Base-by-base conservation (phyloP, 179 eudicot species). In the Beta corolliflora region DNA sequence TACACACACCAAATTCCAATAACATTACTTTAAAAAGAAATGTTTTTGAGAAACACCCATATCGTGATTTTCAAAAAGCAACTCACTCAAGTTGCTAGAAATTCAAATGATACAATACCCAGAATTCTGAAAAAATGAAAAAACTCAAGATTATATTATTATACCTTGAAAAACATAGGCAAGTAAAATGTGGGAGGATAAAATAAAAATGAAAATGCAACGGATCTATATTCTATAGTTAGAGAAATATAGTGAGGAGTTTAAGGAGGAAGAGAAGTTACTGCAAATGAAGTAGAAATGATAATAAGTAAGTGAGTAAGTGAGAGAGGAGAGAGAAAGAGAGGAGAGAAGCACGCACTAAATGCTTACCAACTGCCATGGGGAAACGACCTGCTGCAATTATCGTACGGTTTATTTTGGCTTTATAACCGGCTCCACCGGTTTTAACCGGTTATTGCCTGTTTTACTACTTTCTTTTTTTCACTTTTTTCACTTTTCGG, bases 281-380 rank as follows among this genome's bases (percentile, higher is more conserved):
- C 61, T 61, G 21, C 5, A 60, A 44, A 13, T 3, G 10, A 50
- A 70, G 21, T 50, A 16, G 0, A 2, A n/a, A 14, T 21, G 11
- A 64, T 19, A 12, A 23, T 41, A 44, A 21, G 71, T 54, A 44
- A 50, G 77, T 31, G 50, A 21, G 75, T 54, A 48, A 67, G 83
- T 63, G 77, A 63, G 67, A 73, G 71, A 48, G 23, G 65, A 64
- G 77, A 74, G 77, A 59, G 74, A 31, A 21, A 9, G 64, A 65
- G 54, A 78, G 64, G 65, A 53, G 79, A 69, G 75, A 77, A 64
- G 79, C 94, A 91, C 72, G 87, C 88, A 90, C 64, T 91, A 93
- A 93, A 93, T 91, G 94, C 94, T 85, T 85, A 87, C 90, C 94
- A 92, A 91, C 97, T 90, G 91, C 94, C 90, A 87, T 81, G 88